phyloP scores from a whole-genome alignment of 306 rosid genomes.

The Prunus kanzakura region DNA sequence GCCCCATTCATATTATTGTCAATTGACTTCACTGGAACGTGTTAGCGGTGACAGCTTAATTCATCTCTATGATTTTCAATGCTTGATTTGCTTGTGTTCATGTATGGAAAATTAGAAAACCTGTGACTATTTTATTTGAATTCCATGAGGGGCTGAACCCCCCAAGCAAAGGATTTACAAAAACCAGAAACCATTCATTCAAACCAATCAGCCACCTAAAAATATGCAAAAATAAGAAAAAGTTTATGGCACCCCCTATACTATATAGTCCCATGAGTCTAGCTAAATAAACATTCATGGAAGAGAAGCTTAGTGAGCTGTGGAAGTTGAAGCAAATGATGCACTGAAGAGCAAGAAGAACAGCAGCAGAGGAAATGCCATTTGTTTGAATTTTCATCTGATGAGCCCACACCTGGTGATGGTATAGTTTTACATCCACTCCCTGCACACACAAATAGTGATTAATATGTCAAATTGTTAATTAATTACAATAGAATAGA shows the following conservation, averaged over 20 bases:
- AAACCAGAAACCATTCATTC: neutral
- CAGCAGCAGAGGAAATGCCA: slow-evolving; percentile 32
- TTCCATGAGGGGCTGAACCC: neutral
- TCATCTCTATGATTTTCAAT: neutral
- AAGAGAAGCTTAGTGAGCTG: slow-evolving; percentile 7
- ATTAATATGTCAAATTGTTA: no score
- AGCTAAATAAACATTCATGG: neutral
- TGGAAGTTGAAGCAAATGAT: slow-evolving; percentile 21
- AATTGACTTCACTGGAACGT: neutral
- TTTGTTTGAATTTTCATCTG: slow-evolving; percentile 10
- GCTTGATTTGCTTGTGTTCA: neutral
- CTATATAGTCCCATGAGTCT: neutral
- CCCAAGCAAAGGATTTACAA: neutral
- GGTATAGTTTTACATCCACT: neutral
- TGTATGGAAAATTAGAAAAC: neutral
- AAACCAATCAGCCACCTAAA: neutral
- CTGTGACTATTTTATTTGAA: neutral
- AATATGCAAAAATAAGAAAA: neutral
- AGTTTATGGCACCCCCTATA: neutral
- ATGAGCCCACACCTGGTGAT: neutral
- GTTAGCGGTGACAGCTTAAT: neutral
- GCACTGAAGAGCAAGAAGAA: slow-evolving; percentile 21
- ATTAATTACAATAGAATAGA: no score
- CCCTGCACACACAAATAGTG: slow-evolving; percentile 14
- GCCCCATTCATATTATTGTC: neutral